Base-by-base conservation (phyloP, 169 alveolate species). In the Eimeria zaria region DNA sequence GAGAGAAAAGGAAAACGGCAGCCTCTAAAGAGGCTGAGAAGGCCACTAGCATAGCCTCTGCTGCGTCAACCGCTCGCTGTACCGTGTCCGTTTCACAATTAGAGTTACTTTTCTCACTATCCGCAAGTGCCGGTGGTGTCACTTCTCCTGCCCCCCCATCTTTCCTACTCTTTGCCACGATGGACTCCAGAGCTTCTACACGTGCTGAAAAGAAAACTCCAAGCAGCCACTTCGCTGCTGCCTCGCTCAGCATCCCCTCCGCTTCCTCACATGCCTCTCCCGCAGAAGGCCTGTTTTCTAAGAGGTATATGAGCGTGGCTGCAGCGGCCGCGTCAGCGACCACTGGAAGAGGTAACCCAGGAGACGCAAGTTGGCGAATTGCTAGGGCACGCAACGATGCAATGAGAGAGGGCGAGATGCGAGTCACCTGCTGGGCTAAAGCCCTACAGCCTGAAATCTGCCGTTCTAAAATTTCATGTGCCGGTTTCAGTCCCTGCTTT, bases 251-350 rank as follows among this genome's bases (percentile, higher is more conserved):
- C 39, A 18, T 62, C 16, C 33, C 36, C 55, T 60, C 80, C 22
- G 80, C 39, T 18, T 33, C 30, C 30, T 9, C 74, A 12, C 71
- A 33, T 8, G 74, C 41, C 48, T 85, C 81, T 60, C 48, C 73
- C 60, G 41, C 80, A 39, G 78, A 8, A 53, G 58, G 80, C 46
- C 60, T 39, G 62, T 69, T 85, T 48, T 85, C 92, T 8, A 85
- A 24, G 41, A 85, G 92, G 92, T 85, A 85, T 9, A 60, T 53
- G 22, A 85, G 78, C 41, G 92, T 85, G 27, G 78, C 92, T 39
- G 92, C 92, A 58, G 92, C 92, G 0, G 78, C 92, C 44, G 80
- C 92, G 33, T 85, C 92, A 30, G 92, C 92, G 16, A 30, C 80
- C 58, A 85, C 41, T 27, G 92, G 58, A 39, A 85, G 80, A 22